Conservation (phyloP, 192 early-diverging fungal genomes). For the Linnemannia exigua region DNA sequence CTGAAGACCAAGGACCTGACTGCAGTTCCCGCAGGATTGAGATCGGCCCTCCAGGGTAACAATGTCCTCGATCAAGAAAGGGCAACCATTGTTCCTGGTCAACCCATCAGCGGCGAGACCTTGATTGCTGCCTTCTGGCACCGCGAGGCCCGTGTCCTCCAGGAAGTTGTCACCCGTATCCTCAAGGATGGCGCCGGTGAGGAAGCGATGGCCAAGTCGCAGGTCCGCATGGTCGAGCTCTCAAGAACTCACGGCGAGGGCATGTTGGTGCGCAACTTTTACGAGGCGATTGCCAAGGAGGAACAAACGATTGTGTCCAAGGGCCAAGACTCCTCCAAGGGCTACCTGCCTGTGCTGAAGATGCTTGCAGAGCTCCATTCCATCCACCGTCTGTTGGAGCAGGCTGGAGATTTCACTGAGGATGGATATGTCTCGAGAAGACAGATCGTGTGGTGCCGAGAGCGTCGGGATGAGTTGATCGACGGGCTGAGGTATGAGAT, state of each 20-base stretch:
- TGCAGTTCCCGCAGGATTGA: slow-evolving; percentile 74
- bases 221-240: slow-evolving; percentile 60
- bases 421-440: slow-evolving; percentile 76
- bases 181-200: slow-evolving; percentile 59
- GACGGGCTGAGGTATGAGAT: slow-evolving; percentile 74
- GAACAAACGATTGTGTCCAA: slow-evolving; percentile 14
- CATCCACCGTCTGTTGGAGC: slow-evolving; percentile 75
- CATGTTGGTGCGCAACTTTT: slow-evolving; percentile 83
- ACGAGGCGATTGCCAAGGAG: slow-evolving; percentile 69
- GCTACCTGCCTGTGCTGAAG: slow-evolving; percentile 72
- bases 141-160: slow-evolving; percentile 62
- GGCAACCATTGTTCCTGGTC: slow-evolving; percentile 31
- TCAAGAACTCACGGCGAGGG: slow-evolving; percentile 78
- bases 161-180: slow-evolving; percentile 57
- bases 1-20: slow-evolving; percentile 79
- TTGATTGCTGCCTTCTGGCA: slow-evolving; percentile 63
- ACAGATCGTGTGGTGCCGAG: slow-evolving; percentile 73
- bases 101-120: slow-evolving; percentile 47
- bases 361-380: slow-evolving; percentile 80
- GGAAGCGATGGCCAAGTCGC: slow-evolving; percentile 62
- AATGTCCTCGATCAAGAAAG: slow-evolving; percentile 30
- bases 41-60: slow-evolving; percentile 41
- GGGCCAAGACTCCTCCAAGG: slow-evolving; percentile 38
- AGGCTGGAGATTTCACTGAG: slow-evolving; percentile 83
- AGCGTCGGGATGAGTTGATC: slow-evolving; percentile 69